phyloP scores from a whole-genome alignment of 441 rosid genomes.

The Manihot esculenta region DNA sequence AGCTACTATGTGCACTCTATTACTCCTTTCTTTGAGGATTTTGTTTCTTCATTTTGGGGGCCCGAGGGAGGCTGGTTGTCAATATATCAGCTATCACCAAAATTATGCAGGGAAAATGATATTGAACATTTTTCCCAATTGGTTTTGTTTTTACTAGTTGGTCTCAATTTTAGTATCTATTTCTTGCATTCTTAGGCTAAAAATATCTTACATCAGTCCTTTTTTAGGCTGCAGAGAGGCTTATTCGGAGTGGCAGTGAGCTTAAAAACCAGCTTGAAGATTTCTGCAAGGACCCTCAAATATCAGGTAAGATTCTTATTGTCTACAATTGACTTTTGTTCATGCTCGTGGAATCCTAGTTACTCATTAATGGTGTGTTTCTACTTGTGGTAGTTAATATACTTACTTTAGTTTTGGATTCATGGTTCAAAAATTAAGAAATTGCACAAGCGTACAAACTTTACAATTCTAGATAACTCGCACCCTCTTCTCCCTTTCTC shows the following conservation, averaged over 20 bases:
- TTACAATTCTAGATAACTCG: neutral
- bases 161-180: neutral
- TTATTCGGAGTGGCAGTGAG: slow-evolving; percentile 54
- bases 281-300: slow-evolving; percentile 55
- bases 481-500: neutral
- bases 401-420: neutral
- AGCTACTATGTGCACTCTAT: neutral
- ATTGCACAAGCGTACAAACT: neutral
- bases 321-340: neutral
- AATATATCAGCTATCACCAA: neutral
- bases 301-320: slow-evolving; percentile 55
- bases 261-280: slow-evolving; percentile 60
- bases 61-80: neutral
- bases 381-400: neutral
- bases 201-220: slow-evolving; percentile 16
- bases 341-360: neutral
- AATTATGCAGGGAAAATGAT: neutral
- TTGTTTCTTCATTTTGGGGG: neutral
- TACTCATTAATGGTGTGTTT: neutral
- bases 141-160: neutral
- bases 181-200: slow-evolving; percentile 3
- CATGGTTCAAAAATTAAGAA: slow-evolving; percentile 4
- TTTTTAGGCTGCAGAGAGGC: slow-evolving; percentile 87
- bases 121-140: neutral
- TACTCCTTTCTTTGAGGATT: neutral